Evolutionary conservation across 345 rosid species (phyloP).

Genomic region (Gossypioides kirkii): DNA sequence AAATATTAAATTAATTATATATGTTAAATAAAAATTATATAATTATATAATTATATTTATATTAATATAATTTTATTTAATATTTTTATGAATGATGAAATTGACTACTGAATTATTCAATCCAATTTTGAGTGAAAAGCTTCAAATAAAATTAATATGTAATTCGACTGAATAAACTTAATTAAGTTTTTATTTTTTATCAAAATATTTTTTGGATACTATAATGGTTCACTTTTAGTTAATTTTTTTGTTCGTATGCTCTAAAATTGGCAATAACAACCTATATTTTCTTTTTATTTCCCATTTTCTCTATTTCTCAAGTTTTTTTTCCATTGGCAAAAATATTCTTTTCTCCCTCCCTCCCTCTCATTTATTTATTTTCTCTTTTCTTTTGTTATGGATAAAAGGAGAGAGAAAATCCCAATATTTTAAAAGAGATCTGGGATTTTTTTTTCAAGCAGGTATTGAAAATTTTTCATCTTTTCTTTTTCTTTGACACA

Average conservation of each 20-base stretch:
- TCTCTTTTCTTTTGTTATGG: not conserved
- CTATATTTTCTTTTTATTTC: not conserved
- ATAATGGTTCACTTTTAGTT: not conserved
- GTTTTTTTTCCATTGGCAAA: not conserved
- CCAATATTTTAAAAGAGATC: conserved; percentile 2
- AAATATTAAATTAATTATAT: too few relatives aligned
- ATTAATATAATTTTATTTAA: too few relatives aligned
- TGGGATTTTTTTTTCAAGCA: conserved; percentile 1
- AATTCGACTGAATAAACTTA: not conserved
- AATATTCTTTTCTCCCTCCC: not conserved
- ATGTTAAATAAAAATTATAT: too few relatives aligned
- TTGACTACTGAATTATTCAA: not conserved
- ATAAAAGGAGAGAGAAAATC: not conserved
- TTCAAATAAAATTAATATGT: too few relatives aligned
- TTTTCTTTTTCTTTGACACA: not conserved
- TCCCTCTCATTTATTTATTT: not conserved
- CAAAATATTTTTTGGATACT: not conserved
- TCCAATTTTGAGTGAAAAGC: not conserved
- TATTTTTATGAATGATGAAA: too few relatives aligned
- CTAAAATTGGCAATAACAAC: not conserved
- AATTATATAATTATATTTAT: too few relatives aligned
- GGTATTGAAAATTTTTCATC: not conserved
- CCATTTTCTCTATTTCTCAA: not conserved
- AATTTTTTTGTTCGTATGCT: not conserved
- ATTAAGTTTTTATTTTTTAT: not conserved